Base-by-base conservation (phyloP, 2,329 filamentous ascomycete genomes). In the Pseudogymnoascus sp. region DNA sequence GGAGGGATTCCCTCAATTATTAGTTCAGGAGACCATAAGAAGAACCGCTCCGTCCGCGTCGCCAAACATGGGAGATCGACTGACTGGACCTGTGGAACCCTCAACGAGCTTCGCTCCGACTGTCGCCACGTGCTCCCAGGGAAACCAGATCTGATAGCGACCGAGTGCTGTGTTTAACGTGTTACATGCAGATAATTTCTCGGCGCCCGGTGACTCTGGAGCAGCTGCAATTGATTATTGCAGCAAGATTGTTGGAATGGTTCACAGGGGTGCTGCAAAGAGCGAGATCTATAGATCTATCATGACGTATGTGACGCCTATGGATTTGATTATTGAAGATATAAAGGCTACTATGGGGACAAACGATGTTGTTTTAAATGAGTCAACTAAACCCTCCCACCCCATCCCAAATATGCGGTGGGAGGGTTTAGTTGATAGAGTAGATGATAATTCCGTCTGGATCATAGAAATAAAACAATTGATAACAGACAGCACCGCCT, bases 251-350 rank as follows among this genome's bases (percentile, higher is more conserved):
- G 22, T 59, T 16, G 58, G 35, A 3, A 59, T 59, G 58, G 12
- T 59, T 6, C 58, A 59, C 32, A 59, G 58, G n/a, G 6, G 35
- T 20, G 47, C 8, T 43, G 20, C 25, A 11, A 32, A 32, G 18
- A 43, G 34, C 18, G 34, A 59, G 20, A 5, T 4, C 20, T 32
- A 43, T 30, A 41, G 16, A 28, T 32, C 38, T 32, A 37, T 43
- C 20, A 41, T 59, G 7, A 59, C 37, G 14, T 47, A 59, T 47
- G 58, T 37, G 1, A 59, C 34, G 16, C 58, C 58, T 34, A 59
- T 59, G 37, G 58, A 47, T n/a, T 59, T 35, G 58, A 20, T 59
- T 16, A 32, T 59, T 28, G 20, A 47, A 8, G 37, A 47, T 43
- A 59, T 47, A 14, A 59, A 43, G 41, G 41, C 41, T 3, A 28